phyloP scores from a whole-genome alignment of 306 rosid species.

The Hylodesmum podocarpum region DNA sequence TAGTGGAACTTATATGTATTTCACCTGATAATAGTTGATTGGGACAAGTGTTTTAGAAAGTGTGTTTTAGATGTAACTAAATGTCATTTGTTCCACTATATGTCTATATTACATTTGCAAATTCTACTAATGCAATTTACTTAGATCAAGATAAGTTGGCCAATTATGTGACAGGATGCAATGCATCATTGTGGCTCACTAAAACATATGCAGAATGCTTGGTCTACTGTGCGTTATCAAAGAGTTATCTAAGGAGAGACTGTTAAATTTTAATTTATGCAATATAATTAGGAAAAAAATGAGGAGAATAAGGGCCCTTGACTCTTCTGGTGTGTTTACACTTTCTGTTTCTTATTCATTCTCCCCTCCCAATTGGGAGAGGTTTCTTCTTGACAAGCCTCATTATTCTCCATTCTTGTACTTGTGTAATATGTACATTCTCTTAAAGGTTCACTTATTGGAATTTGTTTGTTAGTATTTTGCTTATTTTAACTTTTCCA shows the following conservation, averaged over 20 bases:
- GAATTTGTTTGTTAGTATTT: not conserved
- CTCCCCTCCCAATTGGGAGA: not conserved
- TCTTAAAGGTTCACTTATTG: not conserved
- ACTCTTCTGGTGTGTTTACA: not conserved
- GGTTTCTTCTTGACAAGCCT: not conserved
- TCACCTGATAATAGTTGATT: not conserved
- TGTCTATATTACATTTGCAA: not conserved
- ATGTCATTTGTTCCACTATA: not conserved
- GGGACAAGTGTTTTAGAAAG: not conserved
- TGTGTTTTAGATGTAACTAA: not conserved
- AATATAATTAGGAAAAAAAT: not conserved
- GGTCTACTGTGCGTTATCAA: not conserved
- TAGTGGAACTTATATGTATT: not conserved
- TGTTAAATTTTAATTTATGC: not conserved
- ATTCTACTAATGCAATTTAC: not conserved
- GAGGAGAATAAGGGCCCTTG: not conserved
- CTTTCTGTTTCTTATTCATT: not conserved
- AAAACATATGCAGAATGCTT: not conserved
- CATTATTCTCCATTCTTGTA: not conserved
- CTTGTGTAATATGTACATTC: not conserved
- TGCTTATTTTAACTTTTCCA: not conserved
- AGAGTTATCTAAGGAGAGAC: not conserved
- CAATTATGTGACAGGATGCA: not conserved
- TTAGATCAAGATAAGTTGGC: not conserved
- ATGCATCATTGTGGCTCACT: not conserved